A percentile compares a stretch with the other conserved stretches of the same genome.
Evolutionary conservation across 2,329 filamentous ascomycete genomes (phyloP).

Genomic region (Cordyceps farinosa): DNA sequence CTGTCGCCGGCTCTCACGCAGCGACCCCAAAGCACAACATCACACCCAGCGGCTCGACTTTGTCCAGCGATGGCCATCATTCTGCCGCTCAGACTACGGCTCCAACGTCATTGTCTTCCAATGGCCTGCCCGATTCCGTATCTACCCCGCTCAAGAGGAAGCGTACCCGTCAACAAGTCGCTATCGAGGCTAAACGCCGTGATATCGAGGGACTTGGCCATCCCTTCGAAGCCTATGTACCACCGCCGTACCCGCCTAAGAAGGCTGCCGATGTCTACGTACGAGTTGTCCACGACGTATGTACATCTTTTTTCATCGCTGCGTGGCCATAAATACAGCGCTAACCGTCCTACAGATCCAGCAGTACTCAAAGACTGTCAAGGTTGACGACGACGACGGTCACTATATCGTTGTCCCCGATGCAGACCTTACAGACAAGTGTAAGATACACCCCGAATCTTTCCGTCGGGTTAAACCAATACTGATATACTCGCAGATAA

Average conservation of each 20-base stretch:
- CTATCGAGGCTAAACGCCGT: conserved; percentile 76
- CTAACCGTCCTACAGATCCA: conserved; percentile 20
- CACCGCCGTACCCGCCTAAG: conserved; percentile 82
- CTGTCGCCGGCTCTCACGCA: conserved; percentile 62
- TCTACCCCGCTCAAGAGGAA: conserved; percentile 85
- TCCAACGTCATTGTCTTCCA: conserved; percentile 71
- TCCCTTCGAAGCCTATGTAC: conserved; percentile 74
- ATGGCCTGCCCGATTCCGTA: conserved; percentile 60
- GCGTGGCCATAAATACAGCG: not conserved
- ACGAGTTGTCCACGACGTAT: conserved; percentile 60
- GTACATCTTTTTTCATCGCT: conserved; percentile 27
- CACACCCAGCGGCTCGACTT: conserved; percentile 64
- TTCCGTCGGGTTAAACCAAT: no score
- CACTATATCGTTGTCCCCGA: conserved; percentile 94
- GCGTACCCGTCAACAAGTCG: conserved; percentile 74
- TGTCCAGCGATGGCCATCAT: conserved; percentile 79
- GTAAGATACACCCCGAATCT: conserved; percentile 48
- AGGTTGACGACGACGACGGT: conserved; percentile 93
- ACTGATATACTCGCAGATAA: conserved; percentile 56
- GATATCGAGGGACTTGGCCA: conserved; percentile 69
- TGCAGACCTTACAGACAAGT: conserved; percentile 80
- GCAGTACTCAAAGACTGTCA: conserved; percentile 54
- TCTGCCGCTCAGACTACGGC: conserved; percentile 82
- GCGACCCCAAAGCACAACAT: conserved; percentile 65
- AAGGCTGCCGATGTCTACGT: conserved; percentile 79